Conservation (phyloP, 1,284 basidiomycete species). For the Gymnopus androsaceus region DNA sequence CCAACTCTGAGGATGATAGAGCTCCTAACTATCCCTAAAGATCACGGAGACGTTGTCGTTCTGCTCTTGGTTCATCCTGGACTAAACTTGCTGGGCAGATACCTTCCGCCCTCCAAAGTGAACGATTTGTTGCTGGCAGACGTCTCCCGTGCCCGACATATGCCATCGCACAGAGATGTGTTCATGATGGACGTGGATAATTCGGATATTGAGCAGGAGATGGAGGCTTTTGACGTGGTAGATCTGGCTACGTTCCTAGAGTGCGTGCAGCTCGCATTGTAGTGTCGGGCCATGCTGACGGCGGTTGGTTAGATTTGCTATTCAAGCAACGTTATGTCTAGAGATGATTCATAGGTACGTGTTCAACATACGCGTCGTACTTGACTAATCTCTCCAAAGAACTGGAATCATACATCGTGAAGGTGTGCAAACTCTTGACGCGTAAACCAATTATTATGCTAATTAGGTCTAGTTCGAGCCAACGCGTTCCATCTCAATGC, state of each 20-base stretch:
- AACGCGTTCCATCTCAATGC: conserved; percentile 74
- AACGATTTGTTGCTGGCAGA: conserved; percentile 69
- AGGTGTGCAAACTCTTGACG: conserved; percentile 36
- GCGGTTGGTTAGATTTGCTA: conserved; percentile 55
- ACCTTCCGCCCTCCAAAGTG: conserved; percentile 65
- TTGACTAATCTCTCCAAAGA: conserved; percentile 27
- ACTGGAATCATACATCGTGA: conserved; percentile 65
- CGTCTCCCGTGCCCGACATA: conserved; percentile 41
- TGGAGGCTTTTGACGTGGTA: conserved; percentile 68
- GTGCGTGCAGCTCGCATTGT: no score
- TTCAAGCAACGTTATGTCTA: conserved; percentile 70
- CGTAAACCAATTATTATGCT: background rate
- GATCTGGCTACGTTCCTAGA: conserved; percentile 74
- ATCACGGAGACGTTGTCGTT: conserved; percentile 65
- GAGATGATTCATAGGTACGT: conserved; percentile 63
- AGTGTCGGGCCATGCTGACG: background rate
- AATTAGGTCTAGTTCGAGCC: conserved; percentile 54
- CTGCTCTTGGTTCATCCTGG: conserved; percentile 68
- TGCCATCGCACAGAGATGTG: conserved; percentile 47
- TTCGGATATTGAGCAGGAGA: conserved; percentile 48
- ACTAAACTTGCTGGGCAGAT: conserved; percentile 63
- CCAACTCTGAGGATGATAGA: conserved; percentile 61
- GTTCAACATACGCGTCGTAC: background rate
- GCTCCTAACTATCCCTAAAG: conserved; percentile 62
- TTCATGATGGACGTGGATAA: conserved; percentile 54